These are phyloP conservation scores for Nissolia schottii DNA, from an alignment of 306 rosid species.

Conservation along the genomic window DNA sequence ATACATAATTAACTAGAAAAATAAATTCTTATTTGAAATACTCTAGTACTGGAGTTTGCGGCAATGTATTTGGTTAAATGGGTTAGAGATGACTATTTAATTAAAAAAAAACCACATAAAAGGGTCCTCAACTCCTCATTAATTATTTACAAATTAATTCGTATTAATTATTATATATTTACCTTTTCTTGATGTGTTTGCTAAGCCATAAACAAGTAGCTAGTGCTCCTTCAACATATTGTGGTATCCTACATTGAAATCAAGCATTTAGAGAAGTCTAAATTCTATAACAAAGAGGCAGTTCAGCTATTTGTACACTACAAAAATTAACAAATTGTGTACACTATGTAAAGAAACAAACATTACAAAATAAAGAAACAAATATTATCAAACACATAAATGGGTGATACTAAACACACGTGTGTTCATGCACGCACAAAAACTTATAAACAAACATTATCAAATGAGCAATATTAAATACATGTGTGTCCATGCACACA, in stretches of 20 bases:
- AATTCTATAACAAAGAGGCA: too few relatives aligned
- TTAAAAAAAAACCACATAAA: background rate
- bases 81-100: background rate
- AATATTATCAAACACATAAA: too few relatives aligned
- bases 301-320: too few relatives aligned
- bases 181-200: background rate
- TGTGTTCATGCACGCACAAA: too few relatives aligned
- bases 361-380: too few relatives aligned
- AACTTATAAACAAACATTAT: too few relatives aligned
- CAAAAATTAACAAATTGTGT: too few relatives aligned
- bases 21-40: background rate
- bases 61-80: background rate
- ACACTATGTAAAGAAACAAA: too few relatives aligned
- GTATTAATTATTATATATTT: background rate
- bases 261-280: background rate
- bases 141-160: constrained; percentile 1
- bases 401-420: too few relatives aligned
- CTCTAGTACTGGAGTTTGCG: background rate
- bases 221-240: background rate
- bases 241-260: background rate
- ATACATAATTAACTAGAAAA: constrained; percentile 3
- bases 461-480: too few relatives aligned
- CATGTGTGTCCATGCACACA: too few relatives aligned
- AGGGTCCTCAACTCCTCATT: background rate
- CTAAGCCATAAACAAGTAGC: background rate